phyloP scores from a whole-genome alignment of 805 yeast genomes.

The Saccharomycopsis babjevae region DNA sequence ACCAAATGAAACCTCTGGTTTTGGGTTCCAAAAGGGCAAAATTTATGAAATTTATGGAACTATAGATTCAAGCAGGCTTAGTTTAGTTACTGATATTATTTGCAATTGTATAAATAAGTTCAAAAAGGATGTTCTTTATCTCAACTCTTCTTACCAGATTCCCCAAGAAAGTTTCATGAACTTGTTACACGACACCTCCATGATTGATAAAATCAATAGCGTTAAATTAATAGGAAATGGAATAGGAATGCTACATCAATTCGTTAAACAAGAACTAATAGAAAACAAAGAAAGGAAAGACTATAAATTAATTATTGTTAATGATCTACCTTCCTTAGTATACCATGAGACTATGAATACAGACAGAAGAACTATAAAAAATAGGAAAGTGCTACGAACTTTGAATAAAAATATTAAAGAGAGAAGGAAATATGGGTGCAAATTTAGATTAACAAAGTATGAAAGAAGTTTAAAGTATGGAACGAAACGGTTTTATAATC shows the following conservation, averaged over 20 bases:
- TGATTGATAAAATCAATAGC: neutral
- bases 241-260: neutral
- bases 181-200: neutral
- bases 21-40: constrained; percentile 12
- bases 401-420: constrained; percentile 10
- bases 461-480: constrained; percentile 13
- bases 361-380: constrained; percentile 1
- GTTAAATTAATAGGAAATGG: neutral
- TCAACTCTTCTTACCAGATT: constrained; percentile 11
- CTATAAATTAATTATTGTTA: constrained; percentile 11
- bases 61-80: neutral
- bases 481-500: constrained; percentile 5
- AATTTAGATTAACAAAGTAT: constrained; percentile 4
- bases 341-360: constrained; percentile 7
- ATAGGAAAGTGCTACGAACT: neutral
- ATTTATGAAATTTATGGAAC: constrained; percentile 16
- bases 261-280: neutral
- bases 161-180: neutral
- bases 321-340: constrained; percentile 12
- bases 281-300: neutral
- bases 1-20: neutral
- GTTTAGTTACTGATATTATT: constrained; percentile 1
- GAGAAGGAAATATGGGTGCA: constrained; percentile 9
- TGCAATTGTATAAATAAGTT: neutral
- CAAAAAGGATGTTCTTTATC: constrained; percentile 4